phyloP scores from a whole-genome alignment of 371 early-diverging fungal species.

The Paraphysoderma sedebokerense region DNA sequence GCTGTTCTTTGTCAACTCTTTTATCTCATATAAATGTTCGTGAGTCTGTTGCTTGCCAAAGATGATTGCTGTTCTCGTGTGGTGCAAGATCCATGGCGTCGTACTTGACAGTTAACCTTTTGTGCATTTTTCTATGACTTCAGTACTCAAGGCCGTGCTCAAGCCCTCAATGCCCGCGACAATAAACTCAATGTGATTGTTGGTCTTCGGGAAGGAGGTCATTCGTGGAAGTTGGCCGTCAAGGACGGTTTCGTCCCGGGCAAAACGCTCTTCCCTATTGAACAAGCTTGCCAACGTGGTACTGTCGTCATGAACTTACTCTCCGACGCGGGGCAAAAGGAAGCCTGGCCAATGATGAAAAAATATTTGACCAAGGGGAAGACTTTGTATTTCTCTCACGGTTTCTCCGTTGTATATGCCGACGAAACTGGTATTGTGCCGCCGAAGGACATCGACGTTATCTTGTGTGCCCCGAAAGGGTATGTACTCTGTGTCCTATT shows the following conservation, averaged over 20 bases:
- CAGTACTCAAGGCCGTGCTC: slow-evolving; percentile 84
- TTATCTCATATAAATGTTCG: too few relatives aligned
- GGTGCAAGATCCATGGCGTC: too few relatives aligned
- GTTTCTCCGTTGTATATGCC: slow-evolving; percentile 86
- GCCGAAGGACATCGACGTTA: slow-evolving; percentile 84
- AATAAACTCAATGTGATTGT: slow-evolving; percentile 90
- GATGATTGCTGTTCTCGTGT: too few relatives aligned
- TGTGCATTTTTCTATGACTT: too few relatives aligned
- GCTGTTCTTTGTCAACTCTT: too few relatives aligned
- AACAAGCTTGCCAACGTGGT: slow-evolving; percentile 79
- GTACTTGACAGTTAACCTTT: too few relatives aligned
- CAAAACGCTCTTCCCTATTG: slow-evolving; percentile 83
- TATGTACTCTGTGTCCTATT: slow-evolving; percentile 1
- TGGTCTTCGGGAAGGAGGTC: slow-evolving; percentile 80
- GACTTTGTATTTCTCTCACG: slow-evolving; percentile 95
- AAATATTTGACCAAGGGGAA: slow-evolving; percentile 86
- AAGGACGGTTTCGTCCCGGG: slow-evolving; percentile 93
- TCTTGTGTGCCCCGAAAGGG: slow-evolving; percentile 92
- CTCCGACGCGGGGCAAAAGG: slow-evolving; percentile 90
- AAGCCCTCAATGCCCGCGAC: slow-evolving; percentile 90
- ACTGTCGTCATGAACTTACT: slow-evolving; percentile 88
- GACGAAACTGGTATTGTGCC: slow-evolving; percentile 81
- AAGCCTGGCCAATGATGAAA: slow-evolving; percentile 77
- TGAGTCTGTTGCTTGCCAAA: too few relatives aligned
- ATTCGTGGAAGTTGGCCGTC: slow-evolving; percentile 80